These are phyloP conservation scores for Polytrichum commune DNA, from an alignment of 225 moss, liverwort and hornwort genomes.

Conservation along the genomic window DNA sequence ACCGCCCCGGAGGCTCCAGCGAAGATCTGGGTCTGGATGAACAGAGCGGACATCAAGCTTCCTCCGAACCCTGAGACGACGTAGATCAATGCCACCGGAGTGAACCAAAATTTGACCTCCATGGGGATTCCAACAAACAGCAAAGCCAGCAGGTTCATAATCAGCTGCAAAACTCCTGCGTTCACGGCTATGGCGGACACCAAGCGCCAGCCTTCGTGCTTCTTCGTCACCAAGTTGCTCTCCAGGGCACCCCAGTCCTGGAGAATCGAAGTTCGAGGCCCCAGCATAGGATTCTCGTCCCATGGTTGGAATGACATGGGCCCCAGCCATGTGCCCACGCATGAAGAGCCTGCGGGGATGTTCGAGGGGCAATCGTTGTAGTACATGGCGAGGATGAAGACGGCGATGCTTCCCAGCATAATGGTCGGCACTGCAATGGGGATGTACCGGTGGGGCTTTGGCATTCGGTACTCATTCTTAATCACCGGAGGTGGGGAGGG, in stretches of 20 bases:
- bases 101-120: conserved; percentile 57
- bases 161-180: conserved; percentile 78
- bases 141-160: conserved; percentile 67
- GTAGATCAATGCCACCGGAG: conserved; percentile 45
- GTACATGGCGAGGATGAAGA: conserved; percentile 51
- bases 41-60: conserved; percentile 72
- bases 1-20: conserved; percentile 80
- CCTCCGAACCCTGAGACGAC: conserved; percentile 76
- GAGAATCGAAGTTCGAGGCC: conserved; percentile 46
- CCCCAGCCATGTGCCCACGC: conserved; percentile 33
- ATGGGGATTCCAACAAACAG: conserved; percentile 64
- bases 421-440: conserved; percentile 37
- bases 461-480: conserved; percentile 16
- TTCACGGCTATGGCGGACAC: conserved; percentile 53
- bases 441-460: conserved; percentile 27
- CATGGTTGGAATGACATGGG: conserved; percentile 71
- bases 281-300: conserved; percentile 79
- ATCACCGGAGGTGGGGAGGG: conserved; percentile 2
- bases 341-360: conserved; percentile 10
- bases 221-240: conserved; percentile 26
- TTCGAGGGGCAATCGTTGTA: conserved; percentile 39
- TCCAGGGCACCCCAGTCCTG: conserved; percentile 63
- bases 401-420: conserved; percentile 36
- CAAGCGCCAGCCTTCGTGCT: conserved; percentile 67
- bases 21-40: conserved; percentile 56